Percentiles rank a stretch among this genome's conserved stretches.
phyloP scores from a whole-genome alignment of 1,284 basidiomycete species.

The Tylopilus orsonianus region DNA sequence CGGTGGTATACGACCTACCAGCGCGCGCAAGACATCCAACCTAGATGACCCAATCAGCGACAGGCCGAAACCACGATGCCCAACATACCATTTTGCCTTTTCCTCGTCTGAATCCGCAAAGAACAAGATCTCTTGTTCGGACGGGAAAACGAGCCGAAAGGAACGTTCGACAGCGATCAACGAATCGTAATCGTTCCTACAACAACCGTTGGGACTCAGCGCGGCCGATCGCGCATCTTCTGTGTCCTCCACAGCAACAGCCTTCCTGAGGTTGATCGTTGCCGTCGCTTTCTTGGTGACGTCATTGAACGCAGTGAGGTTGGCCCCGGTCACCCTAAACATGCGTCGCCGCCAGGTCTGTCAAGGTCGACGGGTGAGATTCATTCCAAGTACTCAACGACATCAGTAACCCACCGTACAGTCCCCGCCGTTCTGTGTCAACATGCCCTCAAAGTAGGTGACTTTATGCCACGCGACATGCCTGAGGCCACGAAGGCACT shows the following conservation, averaged over 20 bases:
- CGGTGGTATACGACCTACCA: conserved; percentile 84
- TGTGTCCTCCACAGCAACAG: conserved; percentile 75
- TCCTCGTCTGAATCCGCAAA: conserved; percentile 91
- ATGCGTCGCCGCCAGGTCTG: conserved; percentile 88
- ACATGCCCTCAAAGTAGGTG: conserved; percentile 87
- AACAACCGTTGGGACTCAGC: conserved; percentile 45
- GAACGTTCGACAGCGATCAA: conserved; percentile 78
- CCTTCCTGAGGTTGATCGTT: conserved; percentile 89
- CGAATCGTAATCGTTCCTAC: conserved; percentile 67
- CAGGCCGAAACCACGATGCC: neutral
- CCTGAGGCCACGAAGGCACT: conserved; percentile 85
- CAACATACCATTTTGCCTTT: conserved; percentile 82
- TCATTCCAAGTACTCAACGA: neutral
- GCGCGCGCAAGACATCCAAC: conserved; percentile 77
- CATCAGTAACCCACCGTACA: conserved; percentile 65
- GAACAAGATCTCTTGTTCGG: conserved; percentile 83
- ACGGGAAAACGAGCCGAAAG: conserved; percentile 83
- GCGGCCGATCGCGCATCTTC: conserved; percentile 50
- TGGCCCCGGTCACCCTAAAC: conserved; percentile 84
- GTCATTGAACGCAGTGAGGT: conserved; percentile 90
- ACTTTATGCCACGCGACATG: conserved; percentile 91
- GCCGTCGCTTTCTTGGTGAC: conserved; percentile 90
- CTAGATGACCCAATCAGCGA: conserved; percentile 40
- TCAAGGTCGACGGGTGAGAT: conserved; percentile 5
- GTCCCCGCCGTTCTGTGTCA: conserved; percentile 96